Conservation (phyloP, 2,329 filamentous ascomycete genomes). For the Dothistroma septosporum region DNA sequence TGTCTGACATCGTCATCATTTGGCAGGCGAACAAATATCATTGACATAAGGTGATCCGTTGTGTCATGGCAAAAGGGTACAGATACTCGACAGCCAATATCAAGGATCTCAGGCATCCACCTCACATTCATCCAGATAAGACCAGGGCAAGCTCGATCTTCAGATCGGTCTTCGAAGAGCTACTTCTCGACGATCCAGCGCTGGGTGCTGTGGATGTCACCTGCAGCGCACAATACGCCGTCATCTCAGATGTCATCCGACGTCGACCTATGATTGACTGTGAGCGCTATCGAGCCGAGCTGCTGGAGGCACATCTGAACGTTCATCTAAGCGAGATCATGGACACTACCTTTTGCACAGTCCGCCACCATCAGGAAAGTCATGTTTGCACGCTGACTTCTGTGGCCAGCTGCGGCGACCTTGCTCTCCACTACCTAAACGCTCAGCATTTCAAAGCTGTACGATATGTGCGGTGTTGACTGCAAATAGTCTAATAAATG, state of each 20-base stretch:
- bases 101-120: no score
- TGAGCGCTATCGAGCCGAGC: slow-evolving; percentile 47
- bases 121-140: slow-evolving; percentile 14
- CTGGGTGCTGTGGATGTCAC: slow-evolving; percentile 48
- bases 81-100: no score
- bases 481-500: slow-evolving; percentile 47
- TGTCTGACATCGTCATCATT: slow-evolving; percentile 55
- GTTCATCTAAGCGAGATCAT: slow-evolving; percentile 53
- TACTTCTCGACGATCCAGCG: slow-evolving; percentile 42
- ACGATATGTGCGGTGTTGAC: slow-evolving; percentile 55
- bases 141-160: slow-evolving; percentile 48
- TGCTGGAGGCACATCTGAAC: slow-evolving; percentile 43
- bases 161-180: slow-evolving; percentile 46
- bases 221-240: slow-evolving; percentile 56
- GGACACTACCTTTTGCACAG: slow-evolving; percentile 56
- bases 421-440: slow-evolving; percentile 52
- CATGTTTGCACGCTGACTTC: not conserved
- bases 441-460: slow-evolving; percentile 61
- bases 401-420: slow-evolving; percentile 35
- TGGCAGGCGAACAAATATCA: slow-evolving; percentile 54
- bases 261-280: slow-evolving; percentile 48
- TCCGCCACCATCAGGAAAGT: slow-evolving; percentile 31
- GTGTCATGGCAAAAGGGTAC: slow-evolving; percentile 48
- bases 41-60: slow-evolving; percentile 55
- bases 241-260: slow-evolving; percentile 45